phyloP scores from a whole-genome alignment of 1,284 basidiomycete genomes.

The Pisolithus thermaeus region DNA sequence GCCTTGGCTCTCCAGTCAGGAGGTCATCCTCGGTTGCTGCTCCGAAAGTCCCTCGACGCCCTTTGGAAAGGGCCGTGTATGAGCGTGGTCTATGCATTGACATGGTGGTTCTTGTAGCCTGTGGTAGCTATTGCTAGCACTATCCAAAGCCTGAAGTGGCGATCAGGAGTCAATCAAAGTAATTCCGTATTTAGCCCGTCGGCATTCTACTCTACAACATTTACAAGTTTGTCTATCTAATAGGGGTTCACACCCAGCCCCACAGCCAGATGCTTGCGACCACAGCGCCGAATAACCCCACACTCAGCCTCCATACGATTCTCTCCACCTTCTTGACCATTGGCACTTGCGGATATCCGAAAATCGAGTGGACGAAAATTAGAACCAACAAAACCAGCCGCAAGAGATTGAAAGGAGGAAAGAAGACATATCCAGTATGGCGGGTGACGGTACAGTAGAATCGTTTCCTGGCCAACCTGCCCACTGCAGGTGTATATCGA shows the following conservation, averaged over 20 bases:
- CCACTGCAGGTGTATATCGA: conserved; percentile 38
- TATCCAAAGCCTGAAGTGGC: background rate
- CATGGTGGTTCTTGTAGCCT: background rate
- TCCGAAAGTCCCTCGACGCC: conserved; percentile 33
- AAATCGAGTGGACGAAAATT: conserved; percentile 11
- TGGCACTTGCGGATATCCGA: conserved; percentile 11
- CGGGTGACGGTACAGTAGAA: conserved; percentile 34
- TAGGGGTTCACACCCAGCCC: conserved; percentile 1
- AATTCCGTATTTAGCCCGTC: no score
- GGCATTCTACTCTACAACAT: no score
- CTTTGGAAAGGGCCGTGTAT: conserved; percentile 20
- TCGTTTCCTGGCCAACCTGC: conserved; percentile 38
- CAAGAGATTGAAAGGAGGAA: conserved; percentile 46
- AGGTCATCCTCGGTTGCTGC: conserved; percentile 39
- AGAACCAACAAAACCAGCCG: conserved; percentile 26
- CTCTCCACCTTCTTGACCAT: conserved; percentile 22
- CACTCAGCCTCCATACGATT: conserved; percentile 39
- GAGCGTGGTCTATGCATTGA: background rate
- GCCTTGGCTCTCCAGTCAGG: conserved; percentile 25
- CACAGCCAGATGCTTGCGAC: conserved; percentile 7
- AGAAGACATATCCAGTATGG: conserved; percentile 41
- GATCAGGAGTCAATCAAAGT: background rate
- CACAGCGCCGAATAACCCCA: conserved; percentile 35
- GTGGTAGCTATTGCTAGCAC: no score
- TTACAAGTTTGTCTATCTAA: background rate